Conservation (phyloP, 495 filamentous ascomycete genomes). For the Xylaria longipes region DNA sequence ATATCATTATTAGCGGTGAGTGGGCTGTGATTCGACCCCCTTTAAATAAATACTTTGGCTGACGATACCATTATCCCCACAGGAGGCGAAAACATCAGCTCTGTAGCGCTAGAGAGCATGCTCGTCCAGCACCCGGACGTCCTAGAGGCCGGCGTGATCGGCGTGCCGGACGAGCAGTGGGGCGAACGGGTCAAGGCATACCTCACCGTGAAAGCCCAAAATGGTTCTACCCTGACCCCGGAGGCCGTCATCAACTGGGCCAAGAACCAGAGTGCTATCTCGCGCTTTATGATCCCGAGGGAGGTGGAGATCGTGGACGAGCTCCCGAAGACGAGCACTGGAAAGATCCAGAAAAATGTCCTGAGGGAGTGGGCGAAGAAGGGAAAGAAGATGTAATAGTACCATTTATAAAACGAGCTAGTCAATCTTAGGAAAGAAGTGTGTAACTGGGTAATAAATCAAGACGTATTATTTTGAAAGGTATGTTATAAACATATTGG, state of each 20-base stretch:
- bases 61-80: neutral
- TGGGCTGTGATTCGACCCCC: slow-evolving; percentile 12
- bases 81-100: slow-evolving; percentile 98
- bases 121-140: slow-evolving; percentile 88
- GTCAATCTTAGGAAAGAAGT: neutral
- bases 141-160: slow-evolving; percentile 88
- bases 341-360: slow-evolving; percentile 96
- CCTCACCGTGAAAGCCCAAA: slow-evolving; percentile 71
- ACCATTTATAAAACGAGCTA: neutral
- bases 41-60: neutral
- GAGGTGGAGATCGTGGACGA: slow-evolving; percentile 90
- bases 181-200: slow-evolving; percentile 95
- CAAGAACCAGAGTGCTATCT: slow-evolving; percentile 75
- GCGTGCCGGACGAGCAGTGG: slow-evolving; percentile 90
- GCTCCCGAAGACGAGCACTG: slow-evolving; percentile 95
- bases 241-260: slow-evolving; percentile 88
- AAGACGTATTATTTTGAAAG: neutral
- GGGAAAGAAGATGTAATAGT: slow-evolving; percentile 27
- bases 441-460: neutral
- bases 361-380: slow-evolving; percentile 84
- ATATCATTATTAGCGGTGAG: slow-evolving; percentile 96
- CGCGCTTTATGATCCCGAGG: slow-evolving; percentile 92
- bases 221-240: slow-evolving; percentile 57
- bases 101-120: slow-evolving; percentile 89
- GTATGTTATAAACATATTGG: neutral